phyloP scores from a whole-genome alignment of 306 rosid species.

The Crataegus laevigata region DNA sequence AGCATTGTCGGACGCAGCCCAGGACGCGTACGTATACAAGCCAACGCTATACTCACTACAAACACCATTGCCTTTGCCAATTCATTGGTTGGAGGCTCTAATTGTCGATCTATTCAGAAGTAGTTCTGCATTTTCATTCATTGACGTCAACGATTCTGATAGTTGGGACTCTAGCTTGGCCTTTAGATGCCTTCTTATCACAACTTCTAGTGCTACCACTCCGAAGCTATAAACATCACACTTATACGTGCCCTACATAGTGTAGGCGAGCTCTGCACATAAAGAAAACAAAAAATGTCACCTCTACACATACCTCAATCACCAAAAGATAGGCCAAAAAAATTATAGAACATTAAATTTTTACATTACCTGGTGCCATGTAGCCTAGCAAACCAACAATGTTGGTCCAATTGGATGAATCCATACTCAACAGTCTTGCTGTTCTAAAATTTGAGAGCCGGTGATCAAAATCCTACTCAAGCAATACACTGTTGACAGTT shows the following conservation, averaged over 20 bases:
- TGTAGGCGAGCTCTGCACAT: too few relatives aligned
- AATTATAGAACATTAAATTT: neutral
- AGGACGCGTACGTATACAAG: slow-evolving; percentile 1
- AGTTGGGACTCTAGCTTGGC: slow-evolving; percentile 20
- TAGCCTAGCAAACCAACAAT: too few relatives aligned
- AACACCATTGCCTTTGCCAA: too few relatives aligned
- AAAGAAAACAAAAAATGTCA: too few relatives aligned
- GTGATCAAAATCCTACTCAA: too few relatives aligned
- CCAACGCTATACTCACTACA: too few relatives aligned
- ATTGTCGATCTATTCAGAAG: too few relatives aligned
- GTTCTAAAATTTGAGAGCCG: neutral
- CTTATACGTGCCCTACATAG: fast-evolving
- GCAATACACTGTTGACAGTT: slow-evolving; percentile 16
- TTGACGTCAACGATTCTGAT: neutral
- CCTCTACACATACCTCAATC: neutral
- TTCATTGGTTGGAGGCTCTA: too few relatives aligned
- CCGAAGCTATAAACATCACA: slow-evolving; percentile 51
- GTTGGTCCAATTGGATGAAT: neutral
- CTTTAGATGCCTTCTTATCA: slow-evolving; percentile 56
- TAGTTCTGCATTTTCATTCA: neutral
- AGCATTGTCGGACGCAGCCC: slow-evolving; percentile 49
- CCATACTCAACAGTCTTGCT: slow-evolving; percentile 10
- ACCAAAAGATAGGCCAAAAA: too few relatives aligned
- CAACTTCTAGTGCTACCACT: slow-evolving; percentile 42
- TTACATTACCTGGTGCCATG: too few relatives aligned